Conservation (phyloP, 495 filamentous ascomycete genomes). For the Chaetomium cochliodes region DNA sequence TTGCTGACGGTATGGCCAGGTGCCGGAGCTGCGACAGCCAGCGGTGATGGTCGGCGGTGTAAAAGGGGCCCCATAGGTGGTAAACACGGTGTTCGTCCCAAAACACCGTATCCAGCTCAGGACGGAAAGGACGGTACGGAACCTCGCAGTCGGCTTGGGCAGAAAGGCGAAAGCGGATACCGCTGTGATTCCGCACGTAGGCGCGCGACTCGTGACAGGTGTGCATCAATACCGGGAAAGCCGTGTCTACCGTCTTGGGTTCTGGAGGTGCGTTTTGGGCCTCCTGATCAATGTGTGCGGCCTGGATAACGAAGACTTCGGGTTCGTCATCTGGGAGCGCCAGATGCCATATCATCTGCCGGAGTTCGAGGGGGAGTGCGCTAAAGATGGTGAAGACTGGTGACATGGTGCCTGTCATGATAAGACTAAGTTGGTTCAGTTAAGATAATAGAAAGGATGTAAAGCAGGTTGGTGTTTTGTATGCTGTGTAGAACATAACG, state of each 20-base stretch:
- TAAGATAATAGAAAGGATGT: not conserved
- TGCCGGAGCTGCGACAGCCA: slow-evolving; percentile 3
- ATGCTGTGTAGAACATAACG: not conserved
- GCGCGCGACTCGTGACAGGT: slow-evolving; percentile 9
- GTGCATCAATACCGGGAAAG: slow-evolving; percentile 5
- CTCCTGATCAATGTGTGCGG: not conserved
- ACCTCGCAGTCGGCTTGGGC: not conserved
- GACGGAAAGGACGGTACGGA: slow-evolving; percentile 3
- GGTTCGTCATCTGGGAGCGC: slow-evolving; percentile 1
- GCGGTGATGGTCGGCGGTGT: not conserved
- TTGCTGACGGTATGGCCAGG: not conserved
- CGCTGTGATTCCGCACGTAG: not conserved
- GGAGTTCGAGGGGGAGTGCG: not conserved
- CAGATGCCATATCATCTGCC: not conserved
- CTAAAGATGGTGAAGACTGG: not conserved
- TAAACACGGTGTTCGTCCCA: not conserved
- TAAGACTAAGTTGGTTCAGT: not conserved
- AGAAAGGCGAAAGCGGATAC: not conserved
- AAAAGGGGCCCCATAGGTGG: not conserved
- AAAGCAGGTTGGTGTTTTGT: not conserved
- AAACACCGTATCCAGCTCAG: not conserved
- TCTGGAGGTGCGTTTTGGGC: not conserved
- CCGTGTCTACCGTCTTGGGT: slow-evolving; percentile 7
- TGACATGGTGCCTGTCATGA: not conserved
- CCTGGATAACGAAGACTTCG: not conserved